Evolutionary conservation across 73 alveolate genomes (phyloP).

Genomic region (Breviolum minutum): DNA sequence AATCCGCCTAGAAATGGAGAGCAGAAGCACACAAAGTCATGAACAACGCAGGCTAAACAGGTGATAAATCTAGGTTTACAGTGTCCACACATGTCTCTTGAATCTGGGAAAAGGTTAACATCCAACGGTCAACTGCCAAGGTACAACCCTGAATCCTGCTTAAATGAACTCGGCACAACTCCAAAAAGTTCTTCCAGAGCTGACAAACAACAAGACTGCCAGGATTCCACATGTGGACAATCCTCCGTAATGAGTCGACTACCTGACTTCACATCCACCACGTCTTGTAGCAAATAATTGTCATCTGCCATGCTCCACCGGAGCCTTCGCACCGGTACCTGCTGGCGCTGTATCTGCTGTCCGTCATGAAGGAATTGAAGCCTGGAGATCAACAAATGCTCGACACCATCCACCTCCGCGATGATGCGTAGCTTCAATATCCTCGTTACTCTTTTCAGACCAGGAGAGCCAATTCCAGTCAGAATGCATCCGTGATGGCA

Average conservation of each 20-base stretch:
- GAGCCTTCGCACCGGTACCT: conserved; percentile 63
- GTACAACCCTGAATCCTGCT: conserved; percentile 43
- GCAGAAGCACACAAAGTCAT: too few relatives aligned
- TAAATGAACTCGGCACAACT: background rate
- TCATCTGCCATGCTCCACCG: conserved; percentile 71
- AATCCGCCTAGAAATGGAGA: background rate
- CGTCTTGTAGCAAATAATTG: conserved; percentile 33
- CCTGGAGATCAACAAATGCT: conserved; percentile 62
- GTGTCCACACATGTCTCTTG: background rate
- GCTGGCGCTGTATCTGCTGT: conserved; percentile 82
- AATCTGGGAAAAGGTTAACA: too few relatives aligned
- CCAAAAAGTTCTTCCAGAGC: conserved; percentile 66
- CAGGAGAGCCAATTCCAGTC: conserved; percentile 46
- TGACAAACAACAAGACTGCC: conserved; percentile 36
- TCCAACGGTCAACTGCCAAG: background rate
- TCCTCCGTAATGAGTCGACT: conserved; percentile 3
- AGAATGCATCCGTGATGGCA: conserved; percentile 50
- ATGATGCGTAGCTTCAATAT: conserved; percentile 29
- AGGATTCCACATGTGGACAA: conserved; percentile 19
- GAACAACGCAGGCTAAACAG: background rate
- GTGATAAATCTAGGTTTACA: background rate
- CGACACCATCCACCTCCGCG: conserved; percentile 58
- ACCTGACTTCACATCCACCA: conserved; percentile 24
- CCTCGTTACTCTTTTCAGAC: conserved; percentile 59
- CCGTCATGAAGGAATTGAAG: conserved; percentile 64